Percentiles rank a stretch among this genome's conserved stretches.
Conservation (phyloP, 1,284 basidiomycete species). For the Vanrija sp. region DNA sequence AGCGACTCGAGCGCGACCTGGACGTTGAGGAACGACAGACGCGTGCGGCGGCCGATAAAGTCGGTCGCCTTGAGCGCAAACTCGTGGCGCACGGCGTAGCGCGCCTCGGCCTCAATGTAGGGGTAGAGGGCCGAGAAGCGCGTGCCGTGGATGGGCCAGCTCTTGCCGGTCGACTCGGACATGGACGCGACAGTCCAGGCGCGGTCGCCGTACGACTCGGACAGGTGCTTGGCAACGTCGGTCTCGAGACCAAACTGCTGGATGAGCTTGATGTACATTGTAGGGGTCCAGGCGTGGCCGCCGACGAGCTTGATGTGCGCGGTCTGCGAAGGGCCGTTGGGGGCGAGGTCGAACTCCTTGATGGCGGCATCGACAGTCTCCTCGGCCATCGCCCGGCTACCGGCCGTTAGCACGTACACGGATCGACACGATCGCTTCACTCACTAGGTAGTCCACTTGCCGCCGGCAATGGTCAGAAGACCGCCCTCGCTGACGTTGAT, state of each 20-base stretch:
- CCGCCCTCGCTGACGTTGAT: conserved; percentile 78
- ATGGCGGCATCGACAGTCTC: conserved; percentile 90
- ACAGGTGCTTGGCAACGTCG: conserved; percentile 87
- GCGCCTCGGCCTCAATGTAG: conserved; percentile 90
- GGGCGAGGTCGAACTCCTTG: conserved; percentile 64
- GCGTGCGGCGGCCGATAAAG: conserved; percentile 85
- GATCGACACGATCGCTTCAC: conserved; percentile 21
- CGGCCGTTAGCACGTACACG: background rate
- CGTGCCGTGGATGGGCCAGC: conserved; percentile 81
- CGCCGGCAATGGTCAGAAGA: conserved; percentile 89
- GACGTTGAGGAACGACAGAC: conserved; percentile 88
- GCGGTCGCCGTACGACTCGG: conserved; percentile 86
- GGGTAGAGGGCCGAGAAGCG: conserved; percentile 74
- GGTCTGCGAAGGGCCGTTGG: conserved; percentile 69
- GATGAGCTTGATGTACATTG: conserved; percentile 95
- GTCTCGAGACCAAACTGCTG: conserved; percentile 87
- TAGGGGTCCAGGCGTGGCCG: conserved; percentile 89
- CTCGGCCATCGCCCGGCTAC: conserved; percentile 79
- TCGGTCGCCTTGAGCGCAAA: conserved; percentile 88
- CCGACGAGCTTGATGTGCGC: conserved; percentile 79
- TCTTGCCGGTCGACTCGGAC: conserved; percentile 61
- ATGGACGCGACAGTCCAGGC: conserved; percentile 90
- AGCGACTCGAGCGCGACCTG: conserved; percentile 79
- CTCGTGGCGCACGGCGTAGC: conserved; percentile 84
- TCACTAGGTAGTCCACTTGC: conserved; percentile 96